Conservation (phyloP, 2,329 filamentous ascomycete genomes). For the Elsinoe ampelina region DNA sequence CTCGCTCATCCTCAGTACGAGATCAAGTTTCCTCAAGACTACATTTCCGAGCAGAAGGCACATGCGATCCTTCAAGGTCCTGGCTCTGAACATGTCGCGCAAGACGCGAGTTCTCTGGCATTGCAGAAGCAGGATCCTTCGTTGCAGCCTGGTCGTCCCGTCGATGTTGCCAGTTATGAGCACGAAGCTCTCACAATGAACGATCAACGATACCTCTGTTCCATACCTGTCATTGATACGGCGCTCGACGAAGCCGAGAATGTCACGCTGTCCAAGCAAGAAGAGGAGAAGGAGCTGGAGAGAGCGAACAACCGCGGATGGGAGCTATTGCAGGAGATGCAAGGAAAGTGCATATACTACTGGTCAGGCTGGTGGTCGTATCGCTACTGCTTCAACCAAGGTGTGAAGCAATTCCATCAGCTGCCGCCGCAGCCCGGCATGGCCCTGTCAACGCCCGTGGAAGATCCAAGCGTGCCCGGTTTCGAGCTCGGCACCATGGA, state of each 20-base stretch:
- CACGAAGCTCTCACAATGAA: slow-evolving; percentile 70
- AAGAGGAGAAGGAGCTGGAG: slow-evolving; percentile 70
- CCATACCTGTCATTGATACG: slow-evolving; percentile 61
- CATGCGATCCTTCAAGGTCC: slow-evolving; percentile 31
- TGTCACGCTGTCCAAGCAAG: slow-evolving; percentile 38
- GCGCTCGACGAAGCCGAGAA: slow-evolving; percentile 22
- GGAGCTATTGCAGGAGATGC: slow-evolving; percentile 68
- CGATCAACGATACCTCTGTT: slow-evolving; percentile 69
- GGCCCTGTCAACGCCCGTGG: slow-evolving; percentile 59
- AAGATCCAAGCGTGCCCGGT: slow-evolving; percentile 65
- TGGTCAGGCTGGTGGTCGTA: slow-evolving; percentile 93
- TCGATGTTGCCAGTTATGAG: slow-evolving; percentile 18
- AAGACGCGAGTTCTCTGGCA: neutral
- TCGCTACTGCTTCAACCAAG: slow-evolving; percentile 80
- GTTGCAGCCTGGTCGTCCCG: neutral
- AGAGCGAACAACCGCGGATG: slow-evolving; percentile 69
- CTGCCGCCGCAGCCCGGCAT: slow-evolving; percentile 60
- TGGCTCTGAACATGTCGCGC: neutral
- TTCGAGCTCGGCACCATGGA: slow-evolving; percentile 63
- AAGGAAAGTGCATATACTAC: slow-evolving; percentile 73
- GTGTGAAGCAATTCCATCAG: slow-evolving; percentile 86
- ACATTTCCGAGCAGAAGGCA: slow-evolving; percentile 62
- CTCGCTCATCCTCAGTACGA: slow-evolving; percentile 83
- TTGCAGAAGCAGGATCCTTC: slow-evolving; percentile 9
- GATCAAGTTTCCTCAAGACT: slow-evolving; percentile 63